A percentile compares a stretch with the other conserved stretches of the same genome.
phyloP scores from a whole-genome alignment of 179 eudicot genomes.

The Beta corolliflora region DNA sequence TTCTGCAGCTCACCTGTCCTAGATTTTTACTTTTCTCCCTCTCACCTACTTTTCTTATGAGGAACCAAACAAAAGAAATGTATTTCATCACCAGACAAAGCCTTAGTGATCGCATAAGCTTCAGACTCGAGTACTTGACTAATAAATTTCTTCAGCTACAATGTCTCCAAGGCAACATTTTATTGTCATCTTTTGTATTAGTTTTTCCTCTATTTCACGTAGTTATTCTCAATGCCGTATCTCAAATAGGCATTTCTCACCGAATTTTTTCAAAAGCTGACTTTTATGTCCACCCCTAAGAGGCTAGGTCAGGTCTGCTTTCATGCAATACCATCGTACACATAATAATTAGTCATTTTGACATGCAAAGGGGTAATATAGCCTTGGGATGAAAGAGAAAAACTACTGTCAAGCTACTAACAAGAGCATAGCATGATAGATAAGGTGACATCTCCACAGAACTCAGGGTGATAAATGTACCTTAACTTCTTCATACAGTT shows the following conservation, averaged over 20 bases:
- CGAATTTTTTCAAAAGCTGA: not conserved
- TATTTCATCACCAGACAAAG: no score
- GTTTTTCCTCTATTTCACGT: no score
- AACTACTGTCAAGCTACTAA: not conserved
- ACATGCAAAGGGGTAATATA: not conserved
- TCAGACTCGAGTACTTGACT: no score
- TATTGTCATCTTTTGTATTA: no score
- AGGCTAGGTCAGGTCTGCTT: not conserved
- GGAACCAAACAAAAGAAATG: no score
- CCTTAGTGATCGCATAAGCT: no score
- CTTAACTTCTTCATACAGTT: conserved; percentile 98
- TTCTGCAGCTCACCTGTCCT: no score
- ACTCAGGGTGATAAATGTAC: conserved; percentile 32
- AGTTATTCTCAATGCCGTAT: no score
- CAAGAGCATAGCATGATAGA: not conserved
- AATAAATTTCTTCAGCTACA: no score
- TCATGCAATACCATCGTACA: conserved; percentile 6
- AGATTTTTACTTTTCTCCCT: no score
- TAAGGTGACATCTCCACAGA: not conserved
- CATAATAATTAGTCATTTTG: not conserved
- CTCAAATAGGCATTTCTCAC: not conserved
- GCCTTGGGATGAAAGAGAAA: not conserved
- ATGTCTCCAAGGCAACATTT: no score
- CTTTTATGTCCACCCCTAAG: not conserved
- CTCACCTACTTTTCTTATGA: no score